Base-by-base conservation (phyloP, 1,284 basidiomycete genomes). In the Fomitiporia mediterranea region DNA sequence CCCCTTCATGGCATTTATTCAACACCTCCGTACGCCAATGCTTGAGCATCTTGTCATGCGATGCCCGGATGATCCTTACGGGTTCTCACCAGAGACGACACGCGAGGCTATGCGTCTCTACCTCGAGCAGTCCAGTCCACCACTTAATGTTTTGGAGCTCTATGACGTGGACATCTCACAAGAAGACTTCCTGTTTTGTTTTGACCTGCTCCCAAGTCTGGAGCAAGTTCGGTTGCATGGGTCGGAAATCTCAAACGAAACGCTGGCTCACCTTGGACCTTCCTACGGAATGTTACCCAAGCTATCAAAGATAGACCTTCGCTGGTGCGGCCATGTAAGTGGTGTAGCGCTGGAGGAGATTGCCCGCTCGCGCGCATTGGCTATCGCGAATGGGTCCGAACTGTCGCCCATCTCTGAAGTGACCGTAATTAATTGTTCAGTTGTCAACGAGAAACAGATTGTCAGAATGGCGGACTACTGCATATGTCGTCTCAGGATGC, bases 301-400 rank as follows among this genome's bases (percentile, higher is more conserved):
- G 51, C 73, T 85, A 27, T 65, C 66, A 39, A 68, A 67, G 43
- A 64, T 86, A 48, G 81, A 84, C 64, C 66, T 86, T 46, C 74
- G 82, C 23, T 85, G 82, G 82, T 86, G 83, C 61, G 74, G 77
- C 9, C 75, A 80, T 61, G 64, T 86, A 11, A 73, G 70, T 42
- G 81, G 82, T n/a, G 63, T 62, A 1, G 75, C 76, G 15, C 65
- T 84, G 39, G 80, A 80, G 32, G 68, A 75, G 38, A 67, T 83
- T 15, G 78, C 80, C 39, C 66, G 63, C 49, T 77, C 73, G 57
- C 74, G 79, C 32, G 52, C 32, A 11, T 19, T 13, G 23, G 47
- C 11, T 27, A 27, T 42, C 19, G 48, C 39, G 17, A 51, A 57
- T 28, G 55, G 60, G 46, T 61, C 55, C 9, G 63, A 60, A 28